phyloP scores from a whole-genome alignment of 345 rosid species.

The Abelmoschus esculentus region DNA sequence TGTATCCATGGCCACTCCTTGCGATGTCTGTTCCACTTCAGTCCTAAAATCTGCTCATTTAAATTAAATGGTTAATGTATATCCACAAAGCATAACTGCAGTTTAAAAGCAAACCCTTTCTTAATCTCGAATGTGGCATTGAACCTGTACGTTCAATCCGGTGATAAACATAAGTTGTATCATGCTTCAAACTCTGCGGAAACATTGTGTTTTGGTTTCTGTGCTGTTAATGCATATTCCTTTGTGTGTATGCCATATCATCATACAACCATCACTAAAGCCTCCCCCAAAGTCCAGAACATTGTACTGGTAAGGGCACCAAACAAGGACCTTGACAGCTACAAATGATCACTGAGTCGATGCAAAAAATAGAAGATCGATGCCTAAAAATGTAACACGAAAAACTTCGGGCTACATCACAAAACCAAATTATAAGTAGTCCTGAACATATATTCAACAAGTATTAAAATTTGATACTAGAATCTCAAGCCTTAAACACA shows the following conservation, averaged over 20 bases:
- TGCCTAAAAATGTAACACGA: too few species aligned
- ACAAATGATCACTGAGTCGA: conserved; percentile 31
- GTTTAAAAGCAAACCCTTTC: too few species aligned
- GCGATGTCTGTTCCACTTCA: conserved; percentile 55
- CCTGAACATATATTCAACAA: too few species aligned
- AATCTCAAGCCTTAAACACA: too few species aligned
- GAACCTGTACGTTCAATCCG: too few species aligned
- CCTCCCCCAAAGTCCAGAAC: conserved; percentile 60
- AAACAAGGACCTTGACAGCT: conserved; percentile 55
- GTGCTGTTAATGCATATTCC: conserved; percentile 31
- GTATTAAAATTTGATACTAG: too few species aligned
- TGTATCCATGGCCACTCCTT: conserved; percentile 50
- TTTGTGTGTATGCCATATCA: conserved; percentile 17
- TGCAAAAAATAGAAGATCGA: conserved; percentile 16
- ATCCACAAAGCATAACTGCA: not conserved
- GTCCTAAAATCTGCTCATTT: conserved; percentile 36
- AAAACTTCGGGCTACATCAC: too few species aligned
- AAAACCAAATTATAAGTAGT: too few species aligned
- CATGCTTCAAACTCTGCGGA: too few species aligned
- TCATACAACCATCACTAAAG: conserved; percentile 37
- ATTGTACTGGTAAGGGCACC: conserved; percentile 44
- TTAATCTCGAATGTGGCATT: too few species aligned
- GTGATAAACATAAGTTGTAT: not conserved
- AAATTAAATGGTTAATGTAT: not conserved
- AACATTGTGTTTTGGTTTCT: conserved; percentile 32